phyloP scores from a whole-genome alignment of 2,329 filamentous ascomycete species.

The Herpotrichia juniperi region DNA sequence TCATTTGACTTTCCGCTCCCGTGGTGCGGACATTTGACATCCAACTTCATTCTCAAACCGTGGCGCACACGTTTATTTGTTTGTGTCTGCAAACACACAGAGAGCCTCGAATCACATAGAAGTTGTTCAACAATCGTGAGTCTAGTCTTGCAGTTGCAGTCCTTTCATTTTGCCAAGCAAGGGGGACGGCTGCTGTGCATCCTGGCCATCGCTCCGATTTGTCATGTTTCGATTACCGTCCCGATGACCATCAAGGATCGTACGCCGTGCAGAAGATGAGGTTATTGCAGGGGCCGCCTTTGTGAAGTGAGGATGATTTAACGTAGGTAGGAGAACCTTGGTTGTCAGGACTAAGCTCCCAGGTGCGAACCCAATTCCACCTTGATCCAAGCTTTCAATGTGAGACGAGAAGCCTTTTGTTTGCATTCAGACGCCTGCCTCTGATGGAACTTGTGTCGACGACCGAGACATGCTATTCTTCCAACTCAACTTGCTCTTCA shows the following conservation, averaged over 20 bases:
- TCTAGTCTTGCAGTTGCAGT: not conserved
- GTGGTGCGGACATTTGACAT: not conserved
- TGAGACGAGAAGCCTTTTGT: no score
- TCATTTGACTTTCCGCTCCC: constrained; percentile 14
- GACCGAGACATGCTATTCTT: not conserved
- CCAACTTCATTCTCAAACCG: not conserved
- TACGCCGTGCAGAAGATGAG: not conserved
- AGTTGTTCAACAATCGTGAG: no score
- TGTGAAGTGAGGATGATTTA: constrained; percentile 15
- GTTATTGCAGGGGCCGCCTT: not conserved
- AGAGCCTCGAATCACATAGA: not conserved
- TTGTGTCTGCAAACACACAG: not conserved
- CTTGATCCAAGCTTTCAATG: not conserved
- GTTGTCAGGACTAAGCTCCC: constrained; percentile 6
- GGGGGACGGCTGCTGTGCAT: constrained; percentile 1
- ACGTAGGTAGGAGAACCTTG: constrained; percentile 8
- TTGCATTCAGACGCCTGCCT: not conserved
- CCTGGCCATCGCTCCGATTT: constrained; percentile 10
- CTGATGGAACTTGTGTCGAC: not conserved
- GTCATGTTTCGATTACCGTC: constrained; percentile 9
- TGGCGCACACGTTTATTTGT: not conserved
- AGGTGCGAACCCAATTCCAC: constrained; percentile 5
- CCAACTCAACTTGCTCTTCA: not conserved
- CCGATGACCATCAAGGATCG: not conserved
- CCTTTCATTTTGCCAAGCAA: constrained; percentile 3